Evolutionary conservation across 2,329 filamentous ascomycete genomes (phyloP).

Genomic region (Aureobasidium namibiae): DNA sequence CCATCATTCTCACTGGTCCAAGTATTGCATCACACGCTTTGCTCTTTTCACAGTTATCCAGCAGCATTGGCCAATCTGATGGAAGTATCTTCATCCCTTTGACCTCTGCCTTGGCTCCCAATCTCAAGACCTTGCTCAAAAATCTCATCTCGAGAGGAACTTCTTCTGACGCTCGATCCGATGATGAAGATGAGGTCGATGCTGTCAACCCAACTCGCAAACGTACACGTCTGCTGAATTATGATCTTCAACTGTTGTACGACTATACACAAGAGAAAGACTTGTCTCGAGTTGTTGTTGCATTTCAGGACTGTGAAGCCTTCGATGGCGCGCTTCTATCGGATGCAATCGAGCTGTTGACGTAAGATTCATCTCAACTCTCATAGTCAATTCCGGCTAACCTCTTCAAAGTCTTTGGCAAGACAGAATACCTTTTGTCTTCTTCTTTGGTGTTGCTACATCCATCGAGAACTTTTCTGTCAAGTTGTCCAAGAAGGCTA

Average conservation of each 20-base stretch:
- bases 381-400: background rate
- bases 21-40: slow-evolving; percentile 68
- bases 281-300: slow-evolving; percentile 57
- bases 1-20: slow-evolving; percentile 68
- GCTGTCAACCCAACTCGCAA: slow-evolving; percentile 26
- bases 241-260: slow-evolving; percentile 66
- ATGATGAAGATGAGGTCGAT: slow-evolving; percentile 49
- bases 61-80: slow-evolving; percentile 28
- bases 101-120: slow-evolving; percentile 62
- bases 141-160: slow-evolving; percentile 63
- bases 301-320: slow-evolving; percentile 74
- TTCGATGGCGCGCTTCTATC: slow-evolving; percentile 67
- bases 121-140: slow-evolving; percentile 65
- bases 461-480: slow-evolving; percentile 73
- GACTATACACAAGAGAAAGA: slow-evolving; percentile 48
- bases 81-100: slow-evolving; percentile 52
- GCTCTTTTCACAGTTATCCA: slow-evolving; percentile 61
- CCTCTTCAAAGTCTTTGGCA: slow-evolving; percentile 50
- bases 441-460: slow-evolving; percentile 73
- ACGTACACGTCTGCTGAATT: slow-evolving; percentile 62
- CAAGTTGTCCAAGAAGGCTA: slow-evolving; percentile 59
- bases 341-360: slow-evolving; percentile 61
- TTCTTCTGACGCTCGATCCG: slow-evolving; percentile 30
- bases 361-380: slow-evolving; percentile 36
- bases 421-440: slow-evolving; percentile 65